A percentile compares a stretch with the other conserved stretches of the same genome.
Evolutionary conservation across 2,329 filamentous ascomycete species (phyloP).

Genomic region (Fusarium veterinarium): DNA sequence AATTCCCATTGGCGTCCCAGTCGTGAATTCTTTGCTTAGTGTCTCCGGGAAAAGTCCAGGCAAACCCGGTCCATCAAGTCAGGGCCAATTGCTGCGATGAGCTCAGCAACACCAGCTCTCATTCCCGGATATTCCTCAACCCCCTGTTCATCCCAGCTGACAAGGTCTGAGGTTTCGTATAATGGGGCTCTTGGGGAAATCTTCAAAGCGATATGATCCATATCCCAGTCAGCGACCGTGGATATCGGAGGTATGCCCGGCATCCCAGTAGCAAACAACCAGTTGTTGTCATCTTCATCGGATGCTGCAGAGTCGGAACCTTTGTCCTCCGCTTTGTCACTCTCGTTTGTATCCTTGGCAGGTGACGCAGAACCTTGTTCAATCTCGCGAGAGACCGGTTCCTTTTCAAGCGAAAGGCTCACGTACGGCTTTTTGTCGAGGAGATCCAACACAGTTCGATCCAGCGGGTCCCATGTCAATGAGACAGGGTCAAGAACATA

Average conservation of each 20-base stretch:
- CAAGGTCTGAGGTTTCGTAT: conserved; percentile 63
- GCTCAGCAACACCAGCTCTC: conserved; percentile 73
- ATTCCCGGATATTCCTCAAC: conserved; percentile 63
- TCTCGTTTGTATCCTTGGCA: background rate
- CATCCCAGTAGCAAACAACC: conserved; percentile 71
- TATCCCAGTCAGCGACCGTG: conserved; percentile 64
- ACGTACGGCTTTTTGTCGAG: conserved; percentile 69
- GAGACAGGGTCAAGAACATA: conserved; percentile 77
- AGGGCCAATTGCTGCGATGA: conserved; percentile 73
- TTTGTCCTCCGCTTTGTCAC: conserved; percentile 4
- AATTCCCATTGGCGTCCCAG: background rate
- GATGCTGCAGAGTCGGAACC: conserved; percentile 3
- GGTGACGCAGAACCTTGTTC: background rate
- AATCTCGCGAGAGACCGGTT: background rate
- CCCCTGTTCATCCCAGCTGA: conserved; percentile 67
- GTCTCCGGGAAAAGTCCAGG: conserved; percentile 61
- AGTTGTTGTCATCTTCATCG: conserved; percentile 34
- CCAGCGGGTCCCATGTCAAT: conserved; percentile 70
- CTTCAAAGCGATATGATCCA: conserved; percentile 69
- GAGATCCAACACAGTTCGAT: conserved; percentile 60
- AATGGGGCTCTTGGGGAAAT: conserved; percentile 54
- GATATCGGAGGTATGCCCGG: conserved; percentile 71
- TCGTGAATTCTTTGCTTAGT: background rate
- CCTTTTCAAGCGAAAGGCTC: conserved; percentile 56
- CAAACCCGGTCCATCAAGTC: conserved; percentile 68